Base-by-base conservation (phyloP, 164 flowering plant species). In the Chloranthus sessilifolius region DNA sequence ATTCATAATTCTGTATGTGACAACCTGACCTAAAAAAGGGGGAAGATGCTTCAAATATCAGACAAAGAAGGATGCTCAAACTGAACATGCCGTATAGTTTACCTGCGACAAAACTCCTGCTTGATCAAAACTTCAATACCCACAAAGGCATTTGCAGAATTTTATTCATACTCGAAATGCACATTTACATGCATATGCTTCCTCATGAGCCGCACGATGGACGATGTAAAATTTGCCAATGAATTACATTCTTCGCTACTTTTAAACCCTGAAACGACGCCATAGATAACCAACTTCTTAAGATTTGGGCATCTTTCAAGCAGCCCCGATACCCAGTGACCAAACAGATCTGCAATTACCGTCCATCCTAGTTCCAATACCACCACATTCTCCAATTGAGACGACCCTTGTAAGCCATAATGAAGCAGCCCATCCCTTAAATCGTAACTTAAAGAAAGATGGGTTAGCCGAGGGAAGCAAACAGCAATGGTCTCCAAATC, bases 291-390 rank as follows among this genome's bases (percentile, higher is more conserved):
- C 37, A 69, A 45, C 63, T 60, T 70, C 60, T 59, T 62, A 17
- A 70, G 68, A 62, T 66, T 62, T 11, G 70, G 63, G 41, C 74
- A 65, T 43, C 70, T 65, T 3, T 69, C 70, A 11, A 69, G 70
- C n/a, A 69, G 59, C 20, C 64, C 70, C 17, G 58, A 58, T 23
- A 69, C 67, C 70, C 74, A 69, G 6, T 54, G 61, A 4, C 81
- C 71, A 71, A 91, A 91, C 23, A 72, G 66, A 59, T 81, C 81
- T 60, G 46, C 69, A 33, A 88, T 73, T 12, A 72, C 71, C 17
- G 77, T 77, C 91, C 95, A 91, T 11, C 96, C 96, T 59, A 91
- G 78, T 58, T 85, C 95, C 67, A 87, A 60, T 6, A 79, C 73
- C 50, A 58, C 61, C 42, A 91, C 82, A 71, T 83, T 85, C 49